Conservation (phyloP, 2,329 filamentous ascomycete species). For the Xylogone sp. region DNA sequence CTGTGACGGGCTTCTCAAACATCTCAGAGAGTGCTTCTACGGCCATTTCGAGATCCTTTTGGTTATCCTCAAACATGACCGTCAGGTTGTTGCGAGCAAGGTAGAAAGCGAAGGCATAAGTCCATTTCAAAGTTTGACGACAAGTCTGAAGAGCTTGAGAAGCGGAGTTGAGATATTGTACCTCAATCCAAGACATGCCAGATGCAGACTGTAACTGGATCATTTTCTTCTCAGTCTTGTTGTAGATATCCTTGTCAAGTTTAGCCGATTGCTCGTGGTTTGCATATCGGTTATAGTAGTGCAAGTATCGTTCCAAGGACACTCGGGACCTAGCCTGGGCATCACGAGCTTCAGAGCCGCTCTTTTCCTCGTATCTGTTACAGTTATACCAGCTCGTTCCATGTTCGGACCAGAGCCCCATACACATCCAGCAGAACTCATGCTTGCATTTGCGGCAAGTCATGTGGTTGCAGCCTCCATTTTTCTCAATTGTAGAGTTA, state of each 20-base stretch:
- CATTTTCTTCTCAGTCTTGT: constrained; percentile 99
- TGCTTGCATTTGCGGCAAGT: constrained; percentile 94
- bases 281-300: constrained; percentile 98
- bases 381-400: constrained; percentile 99
- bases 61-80: constrained; percentile 97
- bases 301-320: constrained; percentile 90
- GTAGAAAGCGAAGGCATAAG: constrained; percentile 97
- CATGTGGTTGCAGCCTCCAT: constrained; percentile 97
- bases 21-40: constrained; percentile 97
- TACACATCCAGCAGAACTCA: constrained; percentile 99
- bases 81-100: constrained; percentile 94
- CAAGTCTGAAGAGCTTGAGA: constrained; percentile 93
- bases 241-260: constrained; percentile 91
- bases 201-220: constrained; percentile 89
- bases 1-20: constrained; percentile 95
- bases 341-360: constrained; percentile 82
- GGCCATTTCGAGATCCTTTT: constrained; percentile 95
- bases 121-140: constrained; percentile 99
- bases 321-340: constrained; percentile 88
- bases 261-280: constrained; percentile 98
- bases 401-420: constrained; percentile 98
- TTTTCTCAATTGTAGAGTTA: constrained; percentile 97
- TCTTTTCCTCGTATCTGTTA: constrained; percentile 96
- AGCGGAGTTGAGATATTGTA: constrained; percentile 91
- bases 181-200: constrained; percentile 98